A percentile compares a stretch with the other conserved stretches of the same genome.
Evolutionary conservation across 176 grass and related monocot species (phyloP).

Genomic region (Juncus inflexus): DNA sequence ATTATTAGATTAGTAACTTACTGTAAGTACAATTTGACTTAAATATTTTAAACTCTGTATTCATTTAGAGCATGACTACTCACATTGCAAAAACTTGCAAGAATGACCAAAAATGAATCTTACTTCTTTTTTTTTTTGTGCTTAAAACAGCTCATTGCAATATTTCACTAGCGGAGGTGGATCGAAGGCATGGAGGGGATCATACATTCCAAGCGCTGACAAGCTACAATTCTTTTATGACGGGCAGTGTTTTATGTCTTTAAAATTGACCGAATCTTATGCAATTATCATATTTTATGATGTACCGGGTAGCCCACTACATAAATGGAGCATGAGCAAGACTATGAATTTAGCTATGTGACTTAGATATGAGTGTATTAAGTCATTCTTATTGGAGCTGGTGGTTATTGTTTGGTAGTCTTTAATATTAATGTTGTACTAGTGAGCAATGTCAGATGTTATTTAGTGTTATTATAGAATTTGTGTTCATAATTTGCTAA

Average conservation of each 20-base stretch:
- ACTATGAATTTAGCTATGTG: neutral
- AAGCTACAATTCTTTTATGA: slow-evolving; percentile 78
- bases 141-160: slow-evolving; percentile 39
- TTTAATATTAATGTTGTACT: too few species aligned
- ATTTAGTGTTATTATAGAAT: too few species aligned
- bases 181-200: slow-evolving; percentile 45
- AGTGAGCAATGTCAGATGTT: too few species aligned
- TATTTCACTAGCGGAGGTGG: slow-evolving; percentile 42
- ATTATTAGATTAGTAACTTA: neutral
- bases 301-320: slow-evolving; percentile 39
- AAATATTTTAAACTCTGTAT: neutral
- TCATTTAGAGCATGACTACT: too few species aligned
- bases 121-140: neutral
- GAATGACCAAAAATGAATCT: too few species aligned
- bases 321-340: slow-evolving; percentile 60
- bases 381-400: too few species aligned
- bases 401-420: too few species aligned
- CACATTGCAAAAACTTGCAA: too few species aligned
- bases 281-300: slow-evolving; percentile 54
- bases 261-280: slow-evolving; percentile 39
- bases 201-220: slow-evolving; percentile 41
- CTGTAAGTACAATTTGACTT: neutral
- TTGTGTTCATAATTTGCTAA: too few species aligned
- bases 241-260: slow-evolving; percentile 81
- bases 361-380: neutral